Base-by-base conservation (phyloP, 2,329 filamentous ascomycete genomes). In the Amesomyces nigricolor region DNA sequence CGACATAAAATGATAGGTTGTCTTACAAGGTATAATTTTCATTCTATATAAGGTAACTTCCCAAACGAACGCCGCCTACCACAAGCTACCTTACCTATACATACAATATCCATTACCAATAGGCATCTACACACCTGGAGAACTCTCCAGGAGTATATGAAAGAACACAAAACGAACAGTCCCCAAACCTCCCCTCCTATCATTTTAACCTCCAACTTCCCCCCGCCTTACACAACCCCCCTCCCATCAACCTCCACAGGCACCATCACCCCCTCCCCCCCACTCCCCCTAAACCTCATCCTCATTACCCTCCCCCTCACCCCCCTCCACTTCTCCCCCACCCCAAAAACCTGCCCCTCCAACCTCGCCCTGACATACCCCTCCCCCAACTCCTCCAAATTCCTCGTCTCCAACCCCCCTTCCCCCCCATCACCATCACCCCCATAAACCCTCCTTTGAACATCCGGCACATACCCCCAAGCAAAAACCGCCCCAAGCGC, bases 381-480 rank as follows among this genome's bases (percentile, higher is more conserved):
- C 58, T 77, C 76, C 13, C 77, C 77, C 5, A 80, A 69, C 48
- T 78, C 76, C 60, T 80, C 77, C 2, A 80, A 70, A 40, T 69
- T 75, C 63, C 76, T 77, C 2, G 72, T 73, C 63, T 76, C 75
- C 30, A 76, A 66, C 37, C 53, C 16, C 44, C 37, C 45, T 13
- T 45, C 38, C 3, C 32, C 53, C 29, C 50, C 51, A 11, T 37
- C 19, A 19, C 47, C 17, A 19, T 19, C 17, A 19, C 17, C 17
- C 17, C 17, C 17, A 19, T 19, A 19, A 19, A 66, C 73, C 69
- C 75, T 70, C 64, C 75, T 70, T 64, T 79, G 76, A 1, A 74
- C 63, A 50, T 79, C 72, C 3, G 77, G 77, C 19, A 80, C 66
- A 55, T 78, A 80, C 1, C 75, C 75, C 77, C 77, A 79, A 9